phyloP scores from a whole-genome alignment of 306 rosid genomes.

The Acacia melanoxylon region DNA sequence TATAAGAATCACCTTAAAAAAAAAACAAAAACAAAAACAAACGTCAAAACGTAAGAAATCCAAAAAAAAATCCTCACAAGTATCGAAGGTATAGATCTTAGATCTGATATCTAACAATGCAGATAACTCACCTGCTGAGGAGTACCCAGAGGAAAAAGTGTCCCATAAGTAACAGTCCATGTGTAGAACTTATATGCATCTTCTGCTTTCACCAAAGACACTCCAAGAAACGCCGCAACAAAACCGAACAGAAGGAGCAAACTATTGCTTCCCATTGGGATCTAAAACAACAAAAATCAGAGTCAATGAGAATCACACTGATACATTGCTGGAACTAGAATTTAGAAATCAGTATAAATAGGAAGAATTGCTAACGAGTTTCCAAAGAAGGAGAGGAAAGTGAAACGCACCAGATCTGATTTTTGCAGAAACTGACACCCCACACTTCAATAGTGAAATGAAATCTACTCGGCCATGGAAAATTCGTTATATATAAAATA shows the following conservation, averaged over 20 bases:
- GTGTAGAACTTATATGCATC: constrained; percentile 79
- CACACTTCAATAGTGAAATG: constrained; percentile 27
- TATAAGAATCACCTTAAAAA: constrained; percentile 73
- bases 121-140: constrained; percentile 75
- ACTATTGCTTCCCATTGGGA: constrained; percentile 51
- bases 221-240: constrained; percentile 44
- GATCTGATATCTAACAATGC: constrained; percentile 1
- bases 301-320: not conserved
- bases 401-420: constrained; percentile 28
- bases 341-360: constrained; percentile 15
- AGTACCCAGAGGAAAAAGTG: constrained; percentile 75
- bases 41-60: constrained; percentile 26
- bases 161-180: constrained; percentile 94
- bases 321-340: not conserved
- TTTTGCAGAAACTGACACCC: constrained; percentile 1
- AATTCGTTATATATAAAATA: not conserved
- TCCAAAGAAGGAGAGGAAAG: not conserved
- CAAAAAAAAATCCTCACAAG: not conserved
- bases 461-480: constrained; percentile 14
- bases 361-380: constrained; percentile 16
- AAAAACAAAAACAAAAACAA: not conserved
- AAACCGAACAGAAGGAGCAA: constrained; percentile 44
- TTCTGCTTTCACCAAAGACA: constrained; percentile 60
- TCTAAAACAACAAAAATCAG: constrained; percentile 41
- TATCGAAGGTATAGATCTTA: constrained; percentile 27